Percentiles rank a stretch among this genome's conserved stretches.
Evolutionary conservation across 495 filamentous ascomycete genomes (phyloP).

Genomic region (Bacidia rubella): DNA sequence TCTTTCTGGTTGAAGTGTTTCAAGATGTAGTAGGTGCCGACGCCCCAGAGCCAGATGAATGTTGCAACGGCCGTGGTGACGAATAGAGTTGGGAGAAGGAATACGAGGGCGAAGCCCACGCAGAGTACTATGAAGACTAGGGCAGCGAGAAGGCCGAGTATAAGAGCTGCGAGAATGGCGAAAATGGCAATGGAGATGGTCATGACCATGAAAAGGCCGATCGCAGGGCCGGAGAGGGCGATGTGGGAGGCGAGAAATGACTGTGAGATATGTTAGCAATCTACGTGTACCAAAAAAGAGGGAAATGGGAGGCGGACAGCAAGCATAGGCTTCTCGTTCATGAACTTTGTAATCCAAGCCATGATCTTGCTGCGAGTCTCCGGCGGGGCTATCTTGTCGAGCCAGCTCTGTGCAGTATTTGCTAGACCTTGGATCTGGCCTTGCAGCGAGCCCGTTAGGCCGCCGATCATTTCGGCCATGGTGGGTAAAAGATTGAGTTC

Average conservation of each 20-base stretch:
- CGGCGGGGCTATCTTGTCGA: constrained; percentile 19
- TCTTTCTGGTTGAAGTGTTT: constrained; percentile 32
- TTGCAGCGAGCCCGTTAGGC: constrained; percentile 17
- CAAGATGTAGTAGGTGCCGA: constrained; percentile 40
- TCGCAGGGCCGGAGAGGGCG: constrained; percentile 40
- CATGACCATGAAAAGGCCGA: constrained; percentile 49
- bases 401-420: constrained; percentile 10
- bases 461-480: constrained; percentile 17
- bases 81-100: constrained; percentile 51
- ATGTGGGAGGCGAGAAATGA: constrained; percentile 44
- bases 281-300: neutral
- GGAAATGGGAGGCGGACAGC: constrained; percentile 12
- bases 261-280: neutral
- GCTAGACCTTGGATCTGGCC: constrained; percentile 13
- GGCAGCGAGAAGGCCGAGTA: constrained; percentile 32
- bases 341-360: constrained; percentile 20
- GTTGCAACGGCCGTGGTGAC: constrained; percentile 40
- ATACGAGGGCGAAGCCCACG: constrained; percentile 45
- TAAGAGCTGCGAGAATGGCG: constrained; percentile 37
- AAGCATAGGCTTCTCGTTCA: constrained; percentile 18
- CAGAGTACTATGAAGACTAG: constrained; percentile 47
- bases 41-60: constrained; percentile 49
- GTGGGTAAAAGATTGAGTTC: neutral
- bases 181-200: constrained; percentile 39
- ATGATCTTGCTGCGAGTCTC: constrained; percentile 20